Base-by-base conservation (phyloP, 108 stramenopile genomes). In the Fragilariopsis cylindrus region DNA sequence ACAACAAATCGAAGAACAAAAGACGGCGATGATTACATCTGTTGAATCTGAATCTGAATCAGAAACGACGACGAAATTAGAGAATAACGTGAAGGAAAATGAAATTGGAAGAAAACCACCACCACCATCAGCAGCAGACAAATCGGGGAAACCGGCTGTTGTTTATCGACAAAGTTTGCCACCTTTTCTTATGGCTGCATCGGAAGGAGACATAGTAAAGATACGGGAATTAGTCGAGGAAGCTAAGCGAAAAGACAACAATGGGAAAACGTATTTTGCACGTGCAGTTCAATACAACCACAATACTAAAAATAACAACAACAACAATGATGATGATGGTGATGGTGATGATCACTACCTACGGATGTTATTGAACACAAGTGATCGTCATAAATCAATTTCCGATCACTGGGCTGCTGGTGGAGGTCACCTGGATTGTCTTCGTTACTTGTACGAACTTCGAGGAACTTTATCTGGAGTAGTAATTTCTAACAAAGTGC, bases 321-420 rank as follows among this genome's bases (percentile, higher is more conserved):
- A 60, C 55, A 60, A 18, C 42, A 47, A 60, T 3, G 60, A 62
- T 7, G 72, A 48, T 16, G 60, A 48, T 8, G 30, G 45, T 8
- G 42, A 56, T 19, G 12, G 3, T 7, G 58, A 62, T 12, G 72
- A 73, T 49, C 46, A 48, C 16, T 2, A 48, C 66, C 66, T 84
- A 19, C 54, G 19, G 39, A 69, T 18, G 13, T 57, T 91, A 18
- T 62, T 93, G 63, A 30, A 80, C 45, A 73, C 72, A 58, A 72
- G 78, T 1, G 94, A 95, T 84, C 79, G 90, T 53, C 92, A 95
- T 69, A 84, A 85, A 2, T 90, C 88, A 3, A 84, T 83, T 12
- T 88, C 90, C 11, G 90, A 90, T 53, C 94, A 95, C 60, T 95
- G 94, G 94, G 91, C 91, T 55, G 90, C 94, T 12, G 94, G 94